phyloP scores from a whole-genome alignment of 2,329 filamentous ascomycete species.

The Stromatinia cepivora region DNA sequence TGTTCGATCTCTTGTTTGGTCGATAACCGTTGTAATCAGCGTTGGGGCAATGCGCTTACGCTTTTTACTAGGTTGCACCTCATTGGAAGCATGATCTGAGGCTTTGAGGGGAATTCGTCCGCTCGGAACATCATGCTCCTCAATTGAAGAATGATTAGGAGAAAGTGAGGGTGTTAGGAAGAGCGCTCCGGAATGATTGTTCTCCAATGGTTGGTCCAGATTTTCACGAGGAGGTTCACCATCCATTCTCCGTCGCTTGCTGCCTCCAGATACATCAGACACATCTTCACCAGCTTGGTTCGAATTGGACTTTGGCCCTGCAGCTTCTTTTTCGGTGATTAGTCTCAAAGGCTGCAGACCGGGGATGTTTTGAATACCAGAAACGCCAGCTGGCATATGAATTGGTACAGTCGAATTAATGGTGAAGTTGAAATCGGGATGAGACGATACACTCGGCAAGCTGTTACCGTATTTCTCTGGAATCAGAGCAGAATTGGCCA shows the following conservation, averaged over 20 bases:
- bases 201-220: background rate
- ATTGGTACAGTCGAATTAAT: conserved; percentile 22
- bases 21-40: conserved; percentile 34
- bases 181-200: background rate
- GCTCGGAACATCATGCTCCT: background rate
- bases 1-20: conserved; percentile 29
- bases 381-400: background rate
- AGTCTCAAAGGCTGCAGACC: conserved; percentile 12
- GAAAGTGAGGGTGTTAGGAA: background rate
- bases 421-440: conserved; percentile 16
- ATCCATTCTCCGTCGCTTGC: conserved; percentile 14
- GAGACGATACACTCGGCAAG: background rate
- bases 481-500: background rate
- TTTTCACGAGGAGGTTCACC: background rate
- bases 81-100: background rate
- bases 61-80: conserved; percentile 32
- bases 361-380: background rate
- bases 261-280: background rate
- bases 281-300: background rate
- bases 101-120: background rate
- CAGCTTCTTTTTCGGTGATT: background rate
- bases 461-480: conserved; percentile 1
- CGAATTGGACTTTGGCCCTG: background rate
- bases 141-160: background rate
- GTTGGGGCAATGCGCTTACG: conserved; percentile 41